Conservation (phyloP, 108 stramenopile species). For the Epithemia pelagica region DNA sequence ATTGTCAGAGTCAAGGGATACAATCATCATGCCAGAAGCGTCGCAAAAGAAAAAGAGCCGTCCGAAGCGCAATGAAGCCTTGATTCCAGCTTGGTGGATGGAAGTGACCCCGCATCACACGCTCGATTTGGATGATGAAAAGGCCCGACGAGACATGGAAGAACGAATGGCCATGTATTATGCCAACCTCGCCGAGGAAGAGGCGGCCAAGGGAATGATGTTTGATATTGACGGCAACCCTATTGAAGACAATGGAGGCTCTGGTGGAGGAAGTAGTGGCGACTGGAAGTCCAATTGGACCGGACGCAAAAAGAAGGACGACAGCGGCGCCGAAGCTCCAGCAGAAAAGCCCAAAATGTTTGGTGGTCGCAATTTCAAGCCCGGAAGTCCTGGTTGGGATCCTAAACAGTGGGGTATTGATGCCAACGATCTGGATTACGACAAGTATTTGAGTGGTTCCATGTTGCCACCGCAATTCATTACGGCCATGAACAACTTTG, state of each 20-base stretch:
- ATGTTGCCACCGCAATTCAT: constrained; percentile 11
- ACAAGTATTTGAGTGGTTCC: constrained; percentile 9
- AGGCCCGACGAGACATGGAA: not conserved
- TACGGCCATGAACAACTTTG: not conserved
- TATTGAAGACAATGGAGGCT: not conserved
- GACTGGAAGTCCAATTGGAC: constrained; percentile 2
- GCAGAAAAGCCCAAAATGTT: not conserved
- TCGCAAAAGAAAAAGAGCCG: not conserved
- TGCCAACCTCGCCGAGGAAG: not conserved
- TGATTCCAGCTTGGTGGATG: constrained; percentile 40
- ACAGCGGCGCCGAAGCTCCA: not conserved
- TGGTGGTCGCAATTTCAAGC: constrained; percentile 10
- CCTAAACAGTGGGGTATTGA: constrained; percentile 6
- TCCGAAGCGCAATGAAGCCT: not conserved
- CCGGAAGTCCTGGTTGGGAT: not conserved
- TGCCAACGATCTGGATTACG: constrained; percentile 8
- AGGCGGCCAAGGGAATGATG: not conserved
- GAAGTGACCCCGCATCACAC: constrained; percentile 36
- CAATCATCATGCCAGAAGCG: not conserved
- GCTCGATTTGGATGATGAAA: constrained; percentile 28
- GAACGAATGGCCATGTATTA: not conserved
- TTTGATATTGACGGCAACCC: not conserved
- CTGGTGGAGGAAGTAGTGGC: not conserved
- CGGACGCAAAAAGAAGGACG: constrained; percentile 5
- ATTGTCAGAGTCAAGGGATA: too few relatives aligned